Conservation (phyloP, 2,329 filamentous ascomycete genomes). For the Grosmannia huntii region DNA sequence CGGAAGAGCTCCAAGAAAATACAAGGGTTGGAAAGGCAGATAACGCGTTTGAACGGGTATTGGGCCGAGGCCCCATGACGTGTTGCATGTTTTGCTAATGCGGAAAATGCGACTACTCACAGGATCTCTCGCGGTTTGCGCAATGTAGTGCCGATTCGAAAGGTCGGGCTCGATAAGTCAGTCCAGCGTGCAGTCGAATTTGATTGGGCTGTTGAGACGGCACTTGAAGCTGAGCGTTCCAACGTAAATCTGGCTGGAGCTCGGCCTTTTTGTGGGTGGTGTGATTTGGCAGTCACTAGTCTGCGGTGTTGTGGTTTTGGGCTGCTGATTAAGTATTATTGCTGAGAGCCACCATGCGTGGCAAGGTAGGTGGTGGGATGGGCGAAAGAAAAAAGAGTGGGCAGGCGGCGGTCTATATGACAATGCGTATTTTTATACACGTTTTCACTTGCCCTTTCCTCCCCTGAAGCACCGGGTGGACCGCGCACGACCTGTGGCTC, state of each 20-base stretch:
- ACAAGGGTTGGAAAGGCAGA: neutral
- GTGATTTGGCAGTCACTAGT: neutral
- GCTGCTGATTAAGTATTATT: constrained; percentile 1
- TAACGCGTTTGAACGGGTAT: neutral
- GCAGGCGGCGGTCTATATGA: constrained; percentile 17
- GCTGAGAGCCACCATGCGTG: neutral
- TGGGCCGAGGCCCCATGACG: neutral
- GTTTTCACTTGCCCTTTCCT: constrained; percentile 9
- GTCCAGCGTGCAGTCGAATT: neutral
- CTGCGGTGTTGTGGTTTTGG: neutral
- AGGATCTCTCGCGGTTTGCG: neutral
- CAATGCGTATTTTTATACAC: constrained; percentile 20
- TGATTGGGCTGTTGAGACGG: neutral
- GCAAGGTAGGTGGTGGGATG: constrained; percentile 3
- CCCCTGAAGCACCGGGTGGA: constrained; percentile 6
- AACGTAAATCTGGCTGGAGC: neutral
- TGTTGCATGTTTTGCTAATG: neutral
- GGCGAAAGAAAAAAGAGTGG: constrained; percentile 13
- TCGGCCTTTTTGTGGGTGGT: neutral
- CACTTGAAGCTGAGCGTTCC: neutral
- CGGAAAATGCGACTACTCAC: neutral
- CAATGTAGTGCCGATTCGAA: neutral
- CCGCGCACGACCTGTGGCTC: constrained; percentile 12
- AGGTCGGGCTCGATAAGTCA: neutral
- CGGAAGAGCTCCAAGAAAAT: neutral